These are phyloP conservation scores for Iris macrosiphon DNA, from an alignment of 106 monocot genomes.

Conservation along the genomic window DNA sequence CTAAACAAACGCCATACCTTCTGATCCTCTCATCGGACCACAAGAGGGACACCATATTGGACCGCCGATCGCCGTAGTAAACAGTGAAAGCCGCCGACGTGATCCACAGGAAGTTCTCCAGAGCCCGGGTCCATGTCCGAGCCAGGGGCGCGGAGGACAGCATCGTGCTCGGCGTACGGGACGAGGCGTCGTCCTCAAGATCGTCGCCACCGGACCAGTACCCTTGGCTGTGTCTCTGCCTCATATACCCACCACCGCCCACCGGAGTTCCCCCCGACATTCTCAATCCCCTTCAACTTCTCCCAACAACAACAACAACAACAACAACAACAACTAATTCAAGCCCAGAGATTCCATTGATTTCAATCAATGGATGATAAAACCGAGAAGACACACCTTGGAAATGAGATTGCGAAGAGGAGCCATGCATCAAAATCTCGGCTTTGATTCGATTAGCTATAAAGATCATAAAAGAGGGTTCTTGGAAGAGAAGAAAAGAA, in stretches of 20 bases:
- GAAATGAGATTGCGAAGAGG: too few species aligned
- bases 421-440: too few species aligned
- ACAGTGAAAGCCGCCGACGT: conserved; percentile 10
- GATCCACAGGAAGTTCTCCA: conserved; percentile 16
- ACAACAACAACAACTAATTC: too few species aligned
- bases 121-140: conserved; percentile 5
- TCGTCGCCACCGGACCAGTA: conserved; percentile 10
- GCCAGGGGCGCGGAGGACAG: neutral
- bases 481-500: too few species aligned
- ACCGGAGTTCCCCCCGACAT: conserved; percentile 21
- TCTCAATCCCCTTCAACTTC: neutral
- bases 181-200: conserved; percentile 14
- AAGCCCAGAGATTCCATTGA: too few species aligned
- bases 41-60: conserved; percentile 14
- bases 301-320: too few species aligned
- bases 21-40: conserved; percentile 19
- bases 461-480: too few species aligned
- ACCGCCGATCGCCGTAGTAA: conserved; percentile 20
- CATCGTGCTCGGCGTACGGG: neutral
- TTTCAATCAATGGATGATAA: too few species aligned
- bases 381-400: too few species aligned
- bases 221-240: conserved; percentile 19
- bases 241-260: neutral
- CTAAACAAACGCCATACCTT: conserved; percentile 13
- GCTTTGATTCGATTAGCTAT: too few species aligned